These are phyloP conservation scores for Metschnikowia cerradonensis DNA, from an alignment of 805 yeast genomes.

Conservation along the genomic window DNA sequence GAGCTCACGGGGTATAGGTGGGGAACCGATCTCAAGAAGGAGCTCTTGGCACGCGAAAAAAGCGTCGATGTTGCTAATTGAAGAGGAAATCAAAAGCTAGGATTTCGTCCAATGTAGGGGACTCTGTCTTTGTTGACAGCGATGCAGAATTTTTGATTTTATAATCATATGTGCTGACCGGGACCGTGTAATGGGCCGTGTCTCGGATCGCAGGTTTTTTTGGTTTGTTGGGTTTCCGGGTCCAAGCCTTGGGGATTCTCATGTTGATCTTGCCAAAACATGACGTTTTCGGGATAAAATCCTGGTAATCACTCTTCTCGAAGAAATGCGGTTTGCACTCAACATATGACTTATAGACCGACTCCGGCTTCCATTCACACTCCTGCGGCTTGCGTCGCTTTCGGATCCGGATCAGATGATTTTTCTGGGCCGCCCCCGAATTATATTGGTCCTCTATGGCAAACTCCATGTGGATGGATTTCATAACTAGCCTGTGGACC, in stretches of 20 bases:
- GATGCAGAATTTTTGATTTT: not conserved
- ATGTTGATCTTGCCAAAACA: slow-evolving; percentile 40
- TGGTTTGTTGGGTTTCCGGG: slow-evolving; percentile 22
- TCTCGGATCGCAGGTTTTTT: slow-evolving; percentile 3
- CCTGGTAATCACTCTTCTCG: slow-evolving; percentile 27
- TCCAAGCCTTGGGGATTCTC: slow-evolving; percentile 39
- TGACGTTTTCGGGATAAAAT: slow-evolving; percentile 26
- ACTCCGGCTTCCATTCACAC: slow-evolving; percentile 19
- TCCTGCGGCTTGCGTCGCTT: slow-evolving; percentile 14
- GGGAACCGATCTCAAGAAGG: slow-evolving; percentile 31
- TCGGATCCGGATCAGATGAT: slow-evolving; percentile 9
- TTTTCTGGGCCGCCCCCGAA: not conserved
- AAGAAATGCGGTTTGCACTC: slow-evolving; percentile 23
- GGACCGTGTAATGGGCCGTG: not conserved
- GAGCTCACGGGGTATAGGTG: slow-evolving; percentile 37
- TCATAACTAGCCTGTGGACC: slow-evolving; percentile 13
- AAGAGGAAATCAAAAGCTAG: slow-evolving; percentile 13
- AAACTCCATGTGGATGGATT: slow-evolving; percentile 12
- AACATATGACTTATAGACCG: slow-evolving; percentile 17
- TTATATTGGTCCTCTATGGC: slow-evolving; percentile 14
- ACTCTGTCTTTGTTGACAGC: not conserved
- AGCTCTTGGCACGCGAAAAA: slow-evolving; percentile 11
- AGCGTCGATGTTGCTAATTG: slow-evolving; percentile 1
- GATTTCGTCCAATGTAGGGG: slow-evolving; percentile 7
- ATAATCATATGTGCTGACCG: not conserved